Percentiles rank a stretch among this genome's conserved stretches.
These are phyloP conservation scores for Colletotrichum echinochloae DNA, from an alignment of 2,329 filamentous ascomycete genomes.

Conservation along the genomic window DNA sequence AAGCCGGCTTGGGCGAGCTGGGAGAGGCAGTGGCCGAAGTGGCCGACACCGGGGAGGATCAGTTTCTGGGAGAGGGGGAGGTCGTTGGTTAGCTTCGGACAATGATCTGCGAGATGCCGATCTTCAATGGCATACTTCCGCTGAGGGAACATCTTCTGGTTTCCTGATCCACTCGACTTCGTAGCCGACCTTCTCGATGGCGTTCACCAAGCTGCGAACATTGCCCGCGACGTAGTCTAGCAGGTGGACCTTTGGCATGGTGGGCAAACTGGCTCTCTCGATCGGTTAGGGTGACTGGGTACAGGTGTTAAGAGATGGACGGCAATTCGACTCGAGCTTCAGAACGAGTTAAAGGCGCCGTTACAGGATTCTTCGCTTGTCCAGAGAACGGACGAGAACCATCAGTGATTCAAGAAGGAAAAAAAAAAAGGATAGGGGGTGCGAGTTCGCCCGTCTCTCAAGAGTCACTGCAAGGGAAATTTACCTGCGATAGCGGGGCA, in stretches of 20 bases:
- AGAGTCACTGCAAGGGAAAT: slow-evolving; percentile 35
- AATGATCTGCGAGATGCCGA: not conserved
- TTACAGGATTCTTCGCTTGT: slow-evolving; percentile 3
- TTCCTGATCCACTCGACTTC: slow-evolving; percentile 91
- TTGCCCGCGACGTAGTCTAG: slow-evolving; percentile 96
- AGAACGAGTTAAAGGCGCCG: slow-evolving; percentile 25
- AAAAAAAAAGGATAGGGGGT: slow-evolving; percentile 8
- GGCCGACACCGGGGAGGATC: slow-evolving; percentile 94
- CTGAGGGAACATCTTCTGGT: slow-evolving; percentile 85
- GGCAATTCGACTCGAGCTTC: not conserved
- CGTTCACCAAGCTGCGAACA: slow-evolving; percentile 94
- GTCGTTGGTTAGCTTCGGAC: slow-evolving; percentile 2
- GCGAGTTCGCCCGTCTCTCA: slow-evolving; percentile 7
- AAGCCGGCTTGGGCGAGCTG: slow-evolving; percentile 87
- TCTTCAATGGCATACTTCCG: slow-evolving; percentile 73
- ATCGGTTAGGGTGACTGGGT: too few species aligned
- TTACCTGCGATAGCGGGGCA: slow-evolving; percentile 46
- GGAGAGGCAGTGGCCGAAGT: slow-evolving; percentile 95
- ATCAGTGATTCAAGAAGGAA: slow-evolving; percentile 31
- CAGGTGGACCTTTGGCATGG: slow-evolving; percentile 82
- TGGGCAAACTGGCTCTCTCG: slow-evolving; percentile 43
- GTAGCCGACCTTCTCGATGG: slow-evolving; percentile 95
- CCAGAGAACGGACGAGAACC: not conserved
- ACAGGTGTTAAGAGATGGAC: not conserved
- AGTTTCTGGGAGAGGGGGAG: slow-evolving; percentile 72